phyloP scores from a whole-genome alignment of 441 rosid species.

The Erodium moschatum region DNA sequence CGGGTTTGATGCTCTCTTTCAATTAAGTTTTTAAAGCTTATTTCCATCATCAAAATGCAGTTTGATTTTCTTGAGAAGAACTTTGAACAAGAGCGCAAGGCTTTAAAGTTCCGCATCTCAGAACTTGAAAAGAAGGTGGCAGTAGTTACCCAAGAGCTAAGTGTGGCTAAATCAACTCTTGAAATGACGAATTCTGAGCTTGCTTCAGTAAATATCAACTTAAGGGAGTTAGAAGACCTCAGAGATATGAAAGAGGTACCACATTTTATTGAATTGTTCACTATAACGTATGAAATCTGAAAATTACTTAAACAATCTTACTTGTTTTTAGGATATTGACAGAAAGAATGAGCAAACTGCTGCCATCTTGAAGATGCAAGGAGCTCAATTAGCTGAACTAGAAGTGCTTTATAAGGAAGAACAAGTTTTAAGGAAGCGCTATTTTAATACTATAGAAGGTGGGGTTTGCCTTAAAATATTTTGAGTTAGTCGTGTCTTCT shows the following conservation, averaged over 20 bases:
- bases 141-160: conserved; percentile 43
- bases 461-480: conserved; percentile 1
- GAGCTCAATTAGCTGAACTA: conserved; percentile 78
- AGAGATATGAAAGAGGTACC: conserved; percentile 94
- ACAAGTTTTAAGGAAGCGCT: conserved; percentile 73
- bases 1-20: neutral
- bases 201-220: conserved; percentile 46
- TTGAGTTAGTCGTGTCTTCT: neutral
- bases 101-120: conserved; percentile 45
- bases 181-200: conserved; percentile 46
- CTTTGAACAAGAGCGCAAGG: conserved; percentile 57
- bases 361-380: conserved; percentile 92
- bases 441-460: conserved; percentile 94
- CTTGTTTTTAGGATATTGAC: conserved; percentile 67
- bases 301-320: neutral
- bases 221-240: conserved; percentile 79
- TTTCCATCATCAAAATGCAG: conserved; percentile 29
- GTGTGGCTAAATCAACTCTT: conserved; percentile 45
- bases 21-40: neutral
- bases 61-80: conserved; percentile 42
- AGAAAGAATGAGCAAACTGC: conserved; percentile 96
- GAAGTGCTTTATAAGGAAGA: conserved; percentile 86
- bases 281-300: neutral
- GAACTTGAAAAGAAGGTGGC: conserved; percentile 68
- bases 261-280: conserved; percentile 7